A percentile compares a stretch with the other conserved stretches of the same genome.
Conservation (phyloP, 1,284 basidiomycete genomes). For the Puccinia polysora region DNA sequence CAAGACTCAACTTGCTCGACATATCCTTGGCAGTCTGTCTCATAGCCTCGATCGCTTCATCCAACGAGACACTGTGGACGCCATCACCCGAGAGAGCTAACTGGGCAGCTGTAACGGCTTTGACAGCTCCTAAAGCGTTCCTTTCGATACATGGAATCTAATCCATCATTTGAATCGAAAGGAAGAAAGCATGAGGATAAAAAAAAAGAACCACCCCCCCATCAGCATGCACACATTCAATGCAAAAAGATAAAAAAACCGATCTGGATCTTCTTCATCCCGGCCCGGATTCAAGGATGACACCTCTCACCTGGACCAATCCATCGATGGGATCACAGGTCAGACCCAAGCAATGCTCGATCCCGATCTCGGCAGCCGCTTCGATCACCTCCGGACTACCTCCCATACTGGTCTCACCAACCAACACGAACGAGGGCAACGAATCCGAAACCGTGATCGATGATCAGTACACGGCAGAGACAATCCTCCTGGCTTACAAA, state of each 20-base stretch:
- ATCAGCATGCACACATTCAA: too few species aligned
- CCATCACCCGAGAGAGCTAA: slow-evolving; percentile 85
- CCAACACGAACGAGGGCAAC: too few species aligned
- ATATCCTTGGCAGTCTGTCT: slow-evolving; percentile 69
- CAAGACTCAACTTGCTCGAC: slow-evolving; percentile 47
- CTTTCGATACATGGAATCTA: slow-evolving; percentile 60
- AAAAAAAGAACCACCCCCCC: too few species aligned
- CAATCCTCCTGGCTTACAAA: slow-evolving; percentile 45
- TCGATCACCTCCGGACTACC: slow-evolving; percentile 55
- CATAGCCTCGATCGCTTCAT: slow-evolving; percentile 96
- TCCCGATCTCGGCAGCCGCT: slow-evolving; percentile 90
- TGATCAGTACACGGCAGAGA: slow-evolving; percentile 40
- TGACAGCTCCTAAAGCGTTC: slow-evolving; percentile 69
- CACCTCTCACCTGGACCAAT: slow-evolving; percentile 77
- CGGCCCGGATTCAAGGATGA: too few species aligned
- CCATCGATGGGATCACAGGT: slow-evolving; percentile 92
- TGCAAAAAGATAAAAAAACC: not conserved
- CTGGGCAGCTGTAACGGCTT: slow-evolving; percentile 63
- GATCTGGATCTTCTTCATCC: too few species aligned
- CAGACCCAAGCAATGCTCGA: slow-evolving; percentile 55
- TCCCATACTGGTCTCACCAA: slow-evolving; percentile 46
- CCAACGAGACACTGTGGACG: slow-evolving; percentile 77
- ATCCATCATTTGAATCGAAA: too few species aligned
- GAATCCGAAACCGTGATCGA: not conserved
- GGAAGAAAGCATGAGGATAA: too few species aligned